Evolutionary conservation across 2,329 filamentous ascomycete genomes (phyloP), one percentile per base, ranked within the genome.

Genomic region (Colletotrichum cereale): DNA sequence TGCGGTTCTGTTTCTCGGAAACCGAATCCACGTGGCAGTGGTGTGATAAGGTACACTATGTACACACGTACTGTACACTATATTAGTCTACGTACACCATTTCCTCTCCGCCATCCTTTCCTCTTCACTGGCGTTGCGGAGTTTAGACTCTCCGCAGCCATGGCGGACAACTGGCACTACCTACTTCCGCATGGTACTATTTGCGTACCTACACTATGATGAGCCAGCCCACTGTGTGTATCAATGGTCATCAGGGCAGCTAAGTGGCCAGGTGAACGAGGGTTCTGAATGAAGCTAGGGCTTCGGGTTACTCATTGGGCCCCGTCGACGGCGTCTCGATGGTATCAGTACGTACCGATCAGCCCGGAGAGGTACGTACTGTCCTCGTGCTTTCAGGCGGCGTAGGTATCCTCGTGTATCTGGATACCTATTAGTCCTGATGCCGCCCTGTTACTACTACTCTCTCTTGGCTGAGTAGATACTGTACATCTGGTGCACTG

Each of bases 281-380:
- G 34, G 14, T 24, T 14, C 16, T 42, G 10, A 4, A 60, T 47
- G 2, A 21, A 38, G 62, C 62, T 71, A 71, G 67, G 63, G 56
- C 63, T 67, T 71, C 67, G 66, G 67, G 63, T 24, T 21, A 67
- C 56, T 67, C 66, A 52, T 50, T 71, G 57, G 63, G 56, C 26
- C 67, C 63, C 63, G 50, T 52, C 7, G 18, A 11, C 12, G 40
- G 40, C 6, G 40, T 11, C 12, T 42, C 18, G 40, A 6, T 21
- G 40, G 16, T 8, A 8, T 8, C 40, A 21, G 40, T 42, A 42
- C 40, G 40, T 42, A 21, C 40, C 40, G 38, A n/a, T n/a, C n/a
- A n/a, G n/a, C n/a, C n/a, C n/a, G n/a, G n/a, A n/a, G n/a, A 40
- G 14, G 47, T 66, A 66, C 62, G 62, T 70, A 57, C 26, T 50